Percentiles rank a stretch among this genome's conserved stretches.
Conservation (phyloP, 176 grass and related monocot species). For the Cenchrus americanus region DNA sequence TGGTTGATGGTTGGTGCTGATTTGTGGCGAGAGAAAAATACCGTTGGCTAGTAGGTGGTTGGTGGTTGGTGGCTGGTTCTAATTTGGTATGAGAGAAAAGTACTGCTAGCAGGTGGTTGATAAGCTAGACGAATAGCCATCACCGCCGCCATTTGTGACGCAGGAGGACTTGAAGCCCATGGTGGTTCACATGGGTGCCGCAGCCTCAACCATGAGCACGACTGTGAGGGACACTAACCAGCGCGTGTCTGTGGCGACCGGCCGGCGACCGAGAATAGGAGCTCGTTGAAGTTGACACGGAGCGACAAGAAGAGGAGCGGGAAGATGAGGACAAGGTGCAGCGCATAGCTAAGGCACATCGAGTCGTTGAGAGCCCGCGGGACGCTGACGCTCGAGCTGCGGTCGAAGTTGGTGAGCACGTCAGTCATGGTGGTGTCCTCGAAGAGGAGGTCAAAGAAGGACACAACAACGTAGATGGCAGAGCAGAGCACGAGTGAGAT, state of each 20-base stretch:
- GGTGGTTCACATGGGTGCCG: too few species aligned
- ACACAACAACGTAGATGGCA: slow-evolving; percentile 70
- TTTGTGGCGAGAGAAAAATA: too few species aligned
- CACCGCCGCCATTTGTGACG: too few species aligned
- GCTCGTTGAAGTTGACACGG: slow-evolving; percentile 79
- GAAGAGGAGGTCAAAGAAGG: slow-evolving; percentile 91
- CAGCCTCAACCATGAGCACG: slow-evolving; percentile 44
- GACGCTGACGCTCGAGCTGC: slow-evolving; percentile 53
- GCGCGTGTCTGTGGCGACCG: slow-evolving; percentile 50
- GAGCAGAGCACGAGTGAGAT: slow-evolving; percentile 77
- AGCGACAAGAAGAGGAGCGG: slow-evolving; percentile 86
- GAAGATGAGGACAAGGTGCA: slow-evolving; percentile 90
- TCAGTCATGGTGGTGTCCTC: slow-evolving; percentile 85
- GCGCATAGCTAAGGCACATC: slow-evolving; percentile 83
- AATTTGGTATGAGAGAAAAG: too few species aligned
- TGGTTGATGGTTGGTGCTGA: too few species aligned
- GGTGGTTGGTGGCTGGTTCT: too few species aligned
- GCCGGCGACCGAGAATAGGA: slow-evolving; percentile 61
- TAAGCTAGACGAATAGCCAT: too few species aligned
- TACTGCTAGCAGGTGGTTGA: too few species aligned
- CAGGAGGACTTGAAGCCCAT: too few species aligned
- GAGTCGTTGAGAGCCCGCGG: slow-evolving; percentile 70
- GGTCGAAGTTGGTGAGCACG: slow-evolving; percentile 90
- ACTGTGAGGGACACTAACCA: slow-evolving; percentile 69
- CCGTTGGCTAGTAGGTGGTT: too few species aligned